A percentile compares a stretch with the other conserved stretches of the same genome.
phyloP scores from a whole-genome alignment of 108 stramenopile genomes.

The Cylindrotheca closterium region DNA sequence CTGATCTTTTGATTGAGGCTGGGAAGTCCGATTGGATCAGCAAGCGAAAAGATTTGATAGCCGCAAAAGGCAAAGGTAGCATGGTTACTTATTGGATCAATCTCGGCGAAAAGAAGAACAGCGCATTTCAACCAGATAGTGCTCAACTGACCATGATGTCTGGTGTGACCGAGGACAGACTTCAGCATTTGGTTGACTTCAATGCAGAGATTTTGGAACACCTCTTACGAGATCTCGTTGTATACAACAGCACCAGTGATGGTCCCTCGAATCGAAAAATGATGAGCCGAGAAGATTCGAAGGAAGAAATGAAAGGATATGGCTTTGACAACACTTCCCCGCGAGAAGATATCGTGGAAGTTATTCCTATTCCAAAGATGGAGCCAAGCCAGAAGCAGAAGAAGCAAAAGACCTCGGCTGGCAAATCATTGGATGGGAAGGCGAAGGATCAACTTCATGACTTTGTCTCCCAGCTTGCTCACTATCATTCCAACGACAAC shows the following conservation, averaged over 20 bases:
- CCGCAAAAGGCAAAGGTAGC: constrained; percentile 28
- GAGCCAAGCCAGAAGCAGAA: neutral
- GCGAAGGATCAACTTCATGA: constrained; percentile 33
- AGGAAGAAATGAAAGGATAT: too few species aligned
- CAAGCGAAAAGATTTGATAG: constrained; percentile 17
- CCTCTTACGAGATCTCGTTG: constrained; percentile 16
- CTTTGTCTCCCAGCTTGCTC: constrained; percentile 49
- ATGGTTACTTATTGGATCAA: constrained; percentile 1
- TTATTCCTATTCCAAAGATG: neutral
- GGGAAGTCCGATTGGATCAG: constrained; percentile 24
- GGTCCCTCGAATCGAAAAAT: neutral
- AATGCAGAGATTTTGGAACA: constrained; percentile 19
- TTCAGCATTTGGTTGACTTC: constrained; percentile 4
- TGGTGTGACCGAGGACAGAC: neutral
- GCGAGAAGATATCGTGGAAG: neutral
- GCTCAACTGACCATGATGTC: too few species aligned
- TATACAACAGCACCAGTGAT: neutral
- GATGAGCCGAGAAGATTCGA: too few species aligned
- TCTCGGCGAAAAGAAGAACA: too few species aligned
- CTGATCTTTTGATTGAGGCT: constrained; percentile 18
- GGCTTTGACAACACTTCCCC: neutral
- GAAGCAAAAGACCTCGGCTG: neutral
- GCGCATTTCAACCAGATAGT: too few species aligned
- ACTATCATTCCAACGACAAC: constrained; percentile 41
- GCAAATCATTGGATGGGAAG: neutral